Base-by-base conservation (phyloP, 2,329 filamentous ascomycete genomes). In the Aspergillus fumigatus region DNA sequence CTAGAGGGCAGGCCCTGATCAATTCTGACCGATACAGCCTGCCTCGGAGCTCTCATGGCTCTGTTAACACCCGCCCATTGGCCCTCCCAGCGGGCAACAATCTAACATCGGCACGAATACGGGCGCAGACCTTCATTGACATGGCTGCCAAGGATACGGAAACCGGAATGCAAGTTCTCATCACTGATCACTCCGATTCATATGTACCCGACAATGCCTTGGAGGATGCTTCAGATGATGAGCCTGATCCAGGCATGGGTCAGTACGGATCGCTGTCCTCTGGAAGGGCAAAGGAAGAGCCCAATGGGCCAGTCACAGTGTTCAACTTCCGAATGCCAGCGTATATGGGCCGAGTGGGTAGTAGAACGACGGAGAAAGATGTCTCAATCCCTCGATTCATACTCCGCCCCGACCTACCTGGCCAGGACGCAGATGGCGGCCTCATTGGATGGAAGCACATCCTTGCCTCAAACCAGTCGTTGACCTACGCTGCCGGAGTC, bases 61-160 rank as follows among this genome's bases (percentile, higher is more conserved):
- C 75, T 14, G 68, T 77, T 40, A 73, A 65, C 27, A 73, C 69
- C 38, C 68, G 74, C 14, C 74, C 74, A 4, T 63, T 75, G 53
- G 75, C 74, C 9, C 64, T 77, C 11, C 75, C 75, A 1, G 67
- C 68, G 6, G 75, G 74, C 9, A 78, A 77, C 50, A 78, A 77
- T 50, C 53, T 79, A 58, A 76, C 71, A 2, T 76, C 72, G 4
- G 73, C 76, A 17, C 74, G 76, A 9, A 76, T 78, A 43, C 74
- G 77, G 21, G 76, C 76, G 2, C 75, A 77, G 54, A 75, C 71
- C 4, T 77, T 77, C 40, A 77, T 78, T 21, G 75, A 78, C 27
- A 75, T 73, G 66, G 72, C 73, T 2, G 66, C 67, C 4, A 77
- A 74, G 59, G 73, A 76, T 48, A 71, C 66, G 1, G 74, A 77